Percentiles rank a stretch among this genome's conserved stretches.
Conservation (phyloP, 305 asterid species). For the Fraxinus sp. region DNA sequence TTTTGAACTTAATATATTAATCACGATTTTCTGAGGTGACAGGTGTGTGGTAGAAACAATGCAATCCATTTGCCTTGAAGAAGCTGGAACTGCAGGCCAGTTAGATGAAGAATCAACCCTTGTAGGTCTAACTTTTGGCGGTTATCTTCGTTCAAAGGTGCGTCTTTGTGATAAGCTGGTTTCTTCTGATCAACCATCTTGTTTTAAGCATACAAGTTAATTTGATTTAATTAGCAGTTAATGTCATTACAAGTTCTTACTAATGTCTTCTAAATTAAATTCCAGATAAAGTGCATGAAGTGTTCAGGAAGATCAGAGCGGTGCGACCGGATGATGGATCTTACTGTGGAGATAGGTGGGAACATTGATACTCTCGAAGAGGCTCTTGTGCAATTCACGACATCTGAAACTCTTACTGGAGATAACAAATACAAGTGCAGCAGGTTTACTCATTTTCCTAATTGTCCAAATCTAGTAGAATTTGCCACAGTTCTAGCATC, state of each 20-base stretch:
- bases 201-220: slow-evolving; percentile 10
- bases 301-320: slow-evolving; percentile 51
- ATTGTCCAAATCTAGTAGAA: slow-evolving; percentile 1
- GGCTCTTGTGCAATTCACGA: slow-evolving; percentile 54
- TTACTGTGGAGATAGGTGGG: slow-evolving; percentile 59
- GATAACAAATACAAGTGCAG: slow-evolving; percentile 62
- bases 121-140: slow-evolving; percentile 57
- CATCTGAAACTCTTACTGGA: slow-evolving; percentile 59
- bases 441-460: slow-evolving; percentile 34
- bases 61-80: slow-evolving; percentile 59
- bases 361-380: slow-evolving; percentile 47
- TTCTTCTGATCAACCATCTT: background rate
- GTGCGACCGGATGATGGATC: slow-evolving; percentile 55
- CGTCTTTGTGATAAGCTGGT: slow-evolving; percentile 17
- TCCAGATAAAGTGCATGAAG: slow-evolving; percentile 62
- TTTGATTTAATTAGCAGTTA: slow-evolving; percentile 7
- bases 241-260: background rate
- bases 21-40: slow-evolving; percentile 22
- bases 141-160: slow-evolving; percentile 63
- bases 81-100: slow-evolving; percentile 46
- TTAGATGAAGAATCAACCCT: slow-evolving; percentile 53
- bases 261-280: slow-evolving; percentile 20
- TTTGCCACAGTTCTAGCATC: slow-evolving; percentile 2
- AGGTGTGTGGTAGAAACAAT: slow-evolving; percentile 55
- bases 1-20: slow-evolving; percentile 12